A percentile compares a stretch with the other conserved stretches of the same genome.
phyloP scores from a whole-genome alignment of 179 eudicot species.

The Silene coronaria region DNA sequence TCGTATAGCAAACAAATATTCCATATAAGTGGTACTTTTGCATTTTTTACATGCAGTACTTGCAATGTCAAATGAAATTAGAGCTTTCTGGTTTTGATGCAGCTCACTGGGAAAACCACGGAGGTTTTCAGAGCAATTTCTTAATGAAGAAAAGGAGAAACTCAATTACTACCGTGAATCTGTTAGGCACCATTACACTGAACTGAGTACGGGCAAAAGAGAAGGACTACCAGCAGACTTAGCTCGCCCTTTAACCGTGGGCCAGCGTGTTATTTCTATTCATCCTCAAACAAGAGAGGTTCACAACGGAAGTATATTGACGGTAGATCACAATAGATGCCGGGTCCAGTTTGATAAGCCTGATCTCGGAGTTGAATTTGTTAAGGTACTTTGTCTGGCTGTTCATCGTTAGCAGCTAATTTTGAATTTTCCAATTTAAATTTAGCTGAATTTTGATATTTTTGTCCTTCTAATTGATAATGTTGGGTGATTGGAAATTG shows the following conservation, averaged over 20 bases:
- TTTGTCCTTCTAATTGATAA: background rate
- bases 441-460: background rate
- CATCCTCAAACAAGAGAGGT: conserved; percentile 91
- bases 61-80: background rate
- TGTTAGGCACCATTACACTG: conserved; percentile 86
- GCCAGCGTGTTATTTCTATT: conserved; percentile 90
- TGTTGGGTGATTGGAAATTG: conserved; percentile 8
- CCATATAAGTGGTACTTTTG: background rate
- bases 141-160: conserved; percentile 90
- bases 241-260: conserved; percentile 92
- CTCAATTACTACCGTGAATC: conserved; percentile 86
- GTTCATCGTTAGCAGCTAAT: background rate
- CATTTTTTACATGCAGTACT: background rate
- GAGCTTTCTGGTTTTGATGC: conserved; percentile 31
- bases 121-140: conserved; percentile 81
- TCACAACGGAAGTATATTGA: conserved; percentile 86
- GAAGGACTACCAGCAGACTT: conserved; percentile 96
- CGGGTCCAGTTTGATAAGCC: conserved; percentile 93
- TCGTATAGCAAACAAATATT: background rate
- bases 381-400: conserved; percentile 49
- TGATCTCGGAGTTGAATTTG: conserved; percentile 96
- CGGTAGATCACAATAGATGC: conserved; percentile 79
- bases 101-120: conserved; percentile 98
- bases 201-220: conserved; percentile 75
- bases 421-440: background rate